Evolutionary conservation across 371 early-diverging fungal species (phyloP).

Genomic region (Capillidium heterosporum): DNA sequence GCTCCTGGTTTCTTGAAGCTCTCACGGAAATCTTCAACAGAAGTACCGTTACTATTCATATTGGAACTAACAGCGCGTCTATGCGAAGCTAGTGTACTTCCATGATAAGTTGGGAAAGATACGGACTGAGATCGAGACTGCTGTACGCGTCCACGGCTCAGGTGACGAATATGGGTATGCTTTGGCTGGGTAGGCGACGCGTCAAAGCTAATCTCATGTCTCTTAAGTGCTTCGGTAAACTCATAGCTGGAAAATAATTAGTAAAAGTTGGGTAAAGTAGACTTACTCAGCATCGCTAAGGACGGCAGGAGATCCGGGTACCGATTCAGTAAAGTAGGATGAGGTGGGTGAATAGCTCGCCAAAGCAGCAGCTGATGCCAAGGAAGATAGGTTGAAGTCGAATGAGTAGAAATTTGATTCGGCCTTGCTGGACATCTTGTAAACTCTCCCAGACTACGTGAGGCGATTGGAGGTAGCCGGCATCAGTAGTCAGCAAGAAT

Average conservation of each 20-base stretch:
- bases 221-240: neutral
- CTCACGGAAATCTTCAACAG: no score
- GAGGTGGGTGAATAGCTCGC: neutral
- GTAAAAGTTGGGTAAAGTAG: neutral
- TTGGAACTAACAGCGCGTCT: neutral
- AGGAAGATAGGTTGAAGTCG: neutral
- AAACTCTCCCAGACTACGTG: slow-evolving; percentile 62
- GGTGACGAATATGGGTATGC: neutral
- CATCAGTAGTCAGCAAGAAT: slow-evolving; percentile 73
- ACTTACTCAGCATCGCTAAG: neutral
- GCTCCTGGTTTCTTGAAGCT: no score
- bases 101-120: neutral
- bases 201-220: neutral
- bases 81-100: neutral
- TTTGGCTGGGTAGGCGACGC: neutral
- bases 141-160: neutral
- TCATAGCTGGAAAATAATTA: neutral
- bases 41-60: no score
- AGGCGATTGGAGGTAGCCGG: slow-evolving; percentile 42
- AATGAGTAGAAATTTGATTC: neutral
- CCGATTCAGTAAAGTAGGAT: neutral
- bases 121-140: neutral
- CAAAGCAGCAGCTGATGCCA: neutral
- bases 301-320: no score
- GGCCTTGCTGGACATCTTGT: slow-evolving; percentile 41